A percentile compares a stretch with the other conserved stretches of the same genome.
Evolutionary conservation across 176 grass and related monocot species (phyloP).

Genomic region (Oropetium thomaeum): DNA sequence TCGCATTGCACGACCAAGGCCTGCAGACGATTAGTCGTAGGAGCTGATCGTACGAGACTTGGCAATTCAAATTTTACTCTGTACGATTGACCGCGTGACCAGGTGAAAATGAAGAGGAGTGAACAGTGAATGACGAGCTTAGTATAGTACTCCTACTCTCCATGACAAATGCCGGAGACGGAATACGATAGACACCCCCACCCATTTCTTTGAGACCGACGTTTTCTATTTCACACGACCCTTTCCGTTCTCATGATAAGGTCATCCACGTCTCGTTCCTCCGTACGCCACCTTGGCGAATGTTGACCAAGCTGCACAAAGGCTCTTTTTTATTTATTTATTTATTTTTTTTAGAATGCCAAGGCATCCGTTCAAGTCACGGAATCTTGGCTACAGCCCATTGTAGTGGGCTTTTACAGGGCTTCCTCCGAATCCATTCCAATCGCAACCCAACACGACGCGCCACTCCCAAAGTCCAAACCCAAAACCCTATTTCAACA

Average conservation of each 20-base stretch:
- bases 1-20: neutral
- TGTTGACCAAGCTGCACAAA: too few species aligned
- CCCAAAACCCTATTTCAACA: conserved; percentile 19
- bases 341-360: too few species aligned
- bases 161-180: neutral
- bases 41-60: neutral
- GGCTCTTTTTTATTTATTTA: too few species aligned
- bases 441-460: neutral
- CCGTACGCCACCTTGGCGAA: too few species aligned
- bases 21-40: neutral
- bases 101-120: neutral
- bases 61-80: neutral
- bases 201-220: neutral
- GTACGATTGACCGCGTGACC: neutral
- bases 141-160: too few species aligned
- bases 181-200: too few species aligned
- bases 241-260: neutral
- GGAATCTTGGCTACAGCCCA: too few species aligned
- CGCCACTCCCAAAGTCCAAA: neutral
- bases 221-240: neutral
- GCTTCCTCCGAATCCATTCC: too few species aligned
- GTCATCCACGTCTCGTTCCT: neutral
- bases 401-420: too few species aligned
- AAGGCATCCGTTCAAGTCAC: too few species aligned
- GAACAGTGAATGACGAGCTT: neutral